These are phyloP conservation scores for Suhomyces sp. DNA, from an alignment of 805 yeast genomes.

Conservation along the genomic window DNA sequence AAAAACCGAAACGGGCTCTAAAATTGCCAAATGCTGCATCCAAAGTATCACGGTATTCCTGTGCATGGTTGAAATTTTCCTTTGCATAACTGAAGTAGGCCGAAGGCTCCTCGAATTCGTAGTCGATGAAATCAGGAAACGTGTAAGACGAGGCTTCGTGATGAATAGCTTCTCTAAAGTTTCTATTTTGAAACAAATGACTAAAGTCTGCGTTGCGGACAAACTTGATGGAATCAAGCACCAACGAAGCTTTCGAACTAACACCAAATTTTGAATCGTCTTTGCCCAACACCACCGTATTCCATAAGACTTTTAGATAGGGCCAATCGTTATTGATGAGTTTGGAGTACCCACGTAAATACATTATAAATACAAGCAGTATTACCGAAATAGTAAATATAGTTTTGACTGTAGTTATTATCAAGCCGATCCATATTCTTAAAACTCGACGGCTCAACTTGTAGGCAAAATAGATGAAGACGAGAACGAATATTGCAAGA, in stretches of 20 bases:
- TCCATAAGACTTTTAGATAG: neutral
- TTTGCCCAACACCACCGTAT: neutral
- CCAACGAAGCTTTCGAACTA: neutral
- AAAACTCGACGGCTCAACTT: slow-evolving; percentile 13
- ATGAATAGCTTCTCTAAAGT: neutral
- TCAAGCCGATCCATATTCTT: slow-evolving; percentile 20
- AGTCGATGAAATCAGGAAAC: neutral
- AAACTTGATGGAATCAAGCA: neutral
- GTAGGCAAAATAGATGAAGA: slow-evolving; percentile 19
- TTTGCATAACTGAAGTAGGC: slow-evolving; percentile 10
- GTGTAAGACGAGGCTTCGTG: neutral
- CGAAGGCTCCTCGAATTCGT: slow-evolving; percentile 1
- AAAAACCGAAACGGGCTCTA: neutral
- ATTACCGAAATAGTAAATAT: slow-evolving; percentile 14
- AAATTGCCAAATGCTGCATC: neutral
- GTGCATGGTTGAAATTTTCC: slow-evolving; percentile 1
- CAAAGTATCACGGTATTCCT: neutral
- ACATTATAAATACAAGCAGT: slow-evolving; percentile 13
- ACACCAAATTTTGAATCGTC: neutral
- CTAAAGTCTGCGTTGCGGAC: neutral
- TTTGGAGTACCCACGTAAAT: slow-evolving; percentile 20
- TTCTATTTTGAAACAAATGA: neutral
- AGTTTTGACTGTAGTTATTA: slow-evolving; percentile 19
- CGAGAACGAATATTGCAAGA: slow-evolving; percentile 10
- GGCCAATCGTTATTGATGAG: slow-evolving; percentile 20